phyloP scores from a whole-genome alignment of 768 basidiomycete genomes.

The Mycena chlorophos region DNA sequence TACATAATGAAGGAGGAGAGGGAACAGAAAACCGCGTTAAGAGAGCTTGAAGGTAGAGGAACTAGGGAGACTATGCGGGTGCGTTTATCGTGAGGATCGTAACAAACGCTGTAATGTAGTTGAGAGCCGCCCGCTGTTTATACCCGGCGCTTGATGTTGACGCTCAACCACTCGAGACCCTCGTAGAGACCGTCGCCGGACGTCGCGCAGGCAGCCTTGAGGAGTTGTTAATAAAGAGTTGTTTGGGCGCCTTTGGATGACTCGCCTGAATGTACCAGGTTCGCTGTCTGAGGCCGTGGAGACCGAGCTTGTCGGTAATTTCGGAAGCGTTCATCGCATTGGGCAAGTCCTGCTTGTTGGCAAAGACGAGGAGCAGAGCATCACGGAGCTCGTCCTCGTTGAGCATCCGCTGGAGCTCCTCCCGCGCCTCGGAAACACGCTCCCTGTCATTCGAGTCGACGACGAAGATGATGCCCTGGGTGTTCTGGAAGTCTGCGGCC shows the following conservation, averaged over 20 bases:
- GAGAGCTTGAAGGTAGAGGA: slow-evolving; percentile 29
- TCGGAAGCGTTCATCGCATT: slow-evolving; percentile 99
- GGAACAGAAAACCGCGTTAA: slow-evolving; percentile 22
- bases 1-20: slow-evolving; percentile 30
- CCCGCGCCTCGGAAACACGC: slow-evolving; percentile 97
- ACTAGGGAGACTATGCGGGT: slow-evolving; percentile 40
- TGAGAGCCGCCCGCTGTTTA: slow-evolving; percentile 44
- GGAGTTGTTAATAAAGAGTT: slow-evolving; percentile 17
- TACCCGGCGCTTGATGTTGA: slow-evolving; percentile 84
- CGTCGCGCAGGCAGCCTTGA: slow-evolving; percentile 94
- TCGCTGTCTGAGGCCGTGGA: slow-evolving; percentile 94
- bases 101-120: slow-evolving; percentile 55
- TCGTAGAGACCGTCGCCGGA: slow-evolving; percentile 98
- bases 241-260: slow-evolving; percentile 18
- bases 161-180: slow-evolving; percentile 95
- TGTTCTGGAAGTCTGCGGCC: slow-evolving; percentile 96
- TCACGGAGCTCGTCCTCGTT: slow-evolving; percentile 99
- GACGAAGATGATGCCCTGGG: slow-evolving; percentile 99
- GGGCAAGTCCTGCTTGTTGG: slow-evolving; percentile 99
- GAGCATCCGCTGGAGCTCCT: slow-evolving; percentile 99
- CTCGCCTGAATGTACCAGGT: slow-evolving; percentile 96
- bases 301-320: slow-evolving; percentile 98
- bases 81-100: slow-evolving; percentile 65
- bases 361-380: slow-evolving; percentile 96
- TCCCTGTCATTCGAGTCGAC: slow-evolving; percentile 99